These are phyloP conservation scores for Yamagishiella unicocca DNA, from an alignment of 139 green algal genomes.

Conservation along the genomic window DNA sequence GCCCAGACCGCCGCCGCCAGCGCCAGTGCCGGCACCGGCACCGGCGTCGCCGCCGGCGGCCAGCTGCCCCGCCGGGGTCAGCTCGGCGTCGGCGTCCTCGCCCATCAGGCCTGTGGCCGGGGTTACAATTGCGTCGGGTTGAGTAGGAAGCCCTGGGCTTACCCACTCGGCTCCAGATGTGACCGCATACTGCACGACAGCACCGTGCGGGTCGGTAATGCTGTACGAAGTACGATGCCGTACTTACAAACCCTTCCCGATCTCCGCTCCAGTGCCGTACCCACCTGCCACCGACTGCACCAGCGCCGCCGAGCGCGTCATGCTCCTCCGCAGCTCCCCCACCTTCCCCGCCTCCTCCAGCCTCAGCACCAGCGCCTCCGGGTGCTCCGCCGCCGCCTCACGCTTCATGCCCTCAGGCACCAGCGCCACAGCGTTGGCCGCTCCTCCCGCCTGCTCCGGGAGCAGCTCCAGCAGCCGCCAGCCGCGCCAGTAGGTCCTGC, in stretches of 20 bases:
- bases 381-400: slow-evolving; percentile 18
- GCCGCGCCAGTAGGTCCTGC: slow-evolving; percentile 45
- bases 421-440: slow-evolving; percentile 17
- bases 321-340: slow-evolving; percentile 22
- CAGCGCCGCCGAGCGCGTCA: slow-evolving; percentile 35
- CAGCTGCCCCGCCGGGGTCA: too few relatives aligned
- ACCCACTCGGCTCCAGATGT: too few relatives aligned
- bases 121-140: too few relatives aligned
- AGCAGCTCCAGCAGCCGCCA: slow-evolving; percentile 45
- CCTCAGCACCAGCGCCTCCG: slow-evolving; percentile 56
- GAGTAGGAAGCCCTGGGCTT: too few relatives aligned
- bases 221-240: too few relatives aligned
- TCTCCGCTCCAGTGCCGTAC: not conserved
- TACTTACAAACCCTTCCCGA: too few relatives aligned
- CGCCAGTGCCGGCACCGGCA: too few relatives aligned
- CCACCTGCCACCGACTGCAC: slow-evolving; percentile 29
- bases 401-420: slow-evolving; percentile 21
- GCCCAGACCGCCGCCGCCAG: not conserved
- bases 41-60: not conserved
- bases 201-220: too few relatives aligned
- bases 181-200: too few relatives aligned
- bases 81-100: not conserved
- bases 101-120: not conserved
- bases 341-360: not conserved
- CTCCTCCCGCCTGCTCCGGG: slow-evolving; percentile 10